These are phyloP conservation scores for Plasmodium gaboni DNA, from an alignment of 169 alveolate genomes.

Conservation along the genomic window DNA sequence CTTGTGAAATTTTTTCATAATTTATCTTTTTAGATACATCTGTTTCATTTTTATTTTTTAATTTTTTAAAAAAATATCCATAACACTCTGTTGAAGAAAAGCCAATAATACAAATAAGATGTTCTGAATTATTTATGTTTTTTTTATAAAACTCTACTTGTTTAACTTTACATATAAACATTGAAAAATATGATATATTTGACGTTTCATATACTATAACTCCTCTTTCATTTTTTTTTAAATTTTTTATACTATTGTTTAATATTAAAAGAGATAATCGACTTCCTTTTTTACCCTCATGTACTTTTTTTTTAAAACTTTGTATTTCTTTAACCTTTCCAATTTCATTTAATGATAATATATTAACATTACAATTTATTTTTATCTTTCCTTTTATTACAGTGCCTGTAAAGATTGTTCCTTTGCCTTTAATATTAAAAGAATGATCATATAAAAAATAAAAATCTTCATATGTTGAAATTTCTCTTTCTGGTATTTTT, in stretches of 20 bases:
- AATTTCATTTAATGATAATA: constrained; percentile 25
- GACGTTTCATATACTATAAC: constrained; percentile 29
- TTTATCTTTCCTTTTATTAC: constrained; percentile 85
- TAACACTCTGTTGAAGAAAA: constrained; percentile 56
- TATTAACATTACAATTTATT: constrained; percentile 1
- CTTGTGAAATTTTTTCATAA: not conserved
- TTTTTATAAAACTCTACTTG: constrained; percentile 38
- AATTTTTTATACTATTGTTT: constrained; percentile 5
- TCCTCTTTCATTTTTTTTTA: constrained; percentile 56
- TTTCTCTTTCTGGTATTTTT: constrained; percentile 79
- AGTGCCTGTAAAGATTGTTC: constrained; percentile 93
- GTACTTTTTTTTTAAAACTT: constrained; percentile 46
- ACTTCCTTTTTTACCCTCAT: constrained; percentile 37
- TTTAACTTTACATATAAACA: constrained; percentile 44
- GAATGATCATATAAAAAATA: constrained; percentile 91
- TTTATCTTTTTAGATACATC: not conserved
- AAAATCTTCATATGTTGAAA: constrained; percentile 77
- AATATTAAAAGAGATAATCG: constrained; percentile 58
- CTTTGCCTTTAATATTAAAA: constrained; percentile 91
- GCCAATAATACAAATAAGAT: constrained; percentile 59
- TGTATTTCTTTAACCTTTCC: constrained; percentile 70
- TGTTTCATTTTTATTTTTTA: not conserved
- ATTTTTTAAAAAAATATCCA: constrained; percentile 48
- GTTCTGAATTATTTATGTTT: constrained; percentile 22
- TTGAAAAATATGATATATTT: constrained; percentile 24